Base-by-base conservation (phyloP, 1,284 basidiomycete genomes). In the Cryptococcus sp. region DNA sequence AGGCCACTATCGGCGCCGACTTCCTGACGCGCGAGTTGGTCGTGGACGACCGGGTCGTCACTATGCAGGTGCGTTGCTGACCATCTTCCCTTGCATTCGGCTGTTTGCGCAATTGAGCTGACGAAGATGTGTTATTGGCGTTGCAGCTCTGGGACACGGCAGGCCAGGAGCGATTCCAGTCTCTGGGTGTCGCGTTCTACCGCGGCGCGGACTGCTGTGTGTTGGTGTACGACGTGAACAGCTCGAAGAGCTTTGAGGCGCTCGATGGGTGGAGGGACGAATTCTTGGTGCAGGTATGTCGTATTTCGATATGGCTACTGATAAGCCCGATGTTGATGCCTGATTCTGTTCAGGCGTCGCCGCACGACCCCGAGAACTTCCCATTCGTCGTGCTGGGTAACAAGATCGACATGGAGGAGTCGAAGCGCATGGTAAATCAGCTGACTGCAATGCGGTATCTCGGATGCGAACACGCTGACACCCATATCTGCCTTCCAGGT, bases 391-490 rank as follows among this genome's bases (percentile, higher is more conserved):
- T 99, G 7, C 81, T 99, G 57, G 96, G 96, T 20, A 99, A 98
- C 82, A 98, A 99, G 89, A 96, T 98, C 78, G 96, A 99, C 78
- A 90, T 98, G 72, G 96, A 98, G 80, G 95, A 98, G 82, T 89
- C 87, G 77, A 98, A 98, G 80, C 86, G 96, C 66, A 93, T 96
- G 86, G 95, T 93, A 60, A 57, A 83, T 76, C 51, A 6, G 16
- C 35, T 45, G 40, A 38, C 23, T 24, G 2, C 18, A 15, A 20
- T 23, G 2, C 36, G 12, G 23, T 12, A 15, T 40, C 8, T 4
- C 28, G 3, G 16, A 3, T 39, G 16, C 18, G 2, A 36, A 18
- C 37, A 9, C 37, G 9, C 38, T 35, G 28, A 56, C 18, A 38
- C 11, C 35, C 49, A 9, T 6, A 20, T 18, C 47, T 47, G 48